These are phyloP conservation scores for Apophysomyces variabilis DNA, from an alignment of 371 early-diverging fungal genomes.

Conservation along the genomic window DNA sequence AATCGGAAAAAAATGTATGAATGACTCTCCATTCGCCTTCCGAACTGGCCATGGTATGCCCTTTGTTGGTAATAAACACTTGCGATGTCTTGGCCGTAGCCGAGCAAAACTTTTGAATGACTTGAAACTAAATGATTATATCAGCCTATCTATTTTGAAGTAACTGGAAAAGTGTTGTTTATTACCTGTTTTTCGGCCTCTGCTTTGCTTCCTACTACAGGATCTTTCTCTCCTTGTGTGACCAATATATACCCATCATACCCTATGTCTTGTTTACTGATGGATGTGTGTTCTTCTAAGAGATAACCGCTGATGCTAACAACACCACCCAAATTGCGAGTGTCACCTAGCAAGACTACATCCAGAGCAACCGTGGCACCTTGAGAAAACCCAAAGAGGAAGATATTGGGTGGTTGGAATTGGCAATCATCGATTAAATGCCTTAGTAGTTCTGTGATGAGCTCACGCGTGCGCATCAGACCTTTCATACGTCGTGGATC, in stretches of 20 bases:
- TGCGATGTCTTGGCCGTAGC: constrained; percentile 39
- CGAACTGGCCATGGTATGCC: constrained; percentile 54
- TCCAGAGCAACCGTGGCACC: constrained; percentile 74
- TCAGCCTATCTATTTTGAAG: no score
- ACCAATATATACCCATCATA: constrained; percentile 55
- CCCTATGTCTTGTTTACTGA: constrained; percentile 29
- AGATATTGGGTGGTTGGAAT: constrained; percentile 53
- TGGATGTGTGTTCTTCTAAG: constrained; percentile 48
- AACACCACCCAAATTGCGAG: constrained; percentile 50
- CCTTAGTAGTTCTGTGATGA: constrained; percentile 39
- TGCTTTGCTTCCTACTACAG: constrained; percentile 33
- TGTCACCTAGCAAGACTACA: constrained; percentile 55
- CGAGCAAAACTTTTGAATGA: constrained; percentile 36
- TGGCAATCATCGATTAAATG: constrained; percentile 52
- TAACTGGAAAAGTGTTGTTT: no score
- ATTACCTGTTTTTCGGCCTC: constrained; percentile 52
- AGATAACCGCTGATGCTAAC: constrained; percentile 63
- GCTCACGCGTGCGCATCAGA: constrained; percentile 36
- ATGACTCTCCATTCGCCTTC: constrained; percentile 60
- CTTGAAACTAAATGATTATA: constrained; percentile 30
- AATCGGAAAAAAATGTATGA: constrained; percentile 58
- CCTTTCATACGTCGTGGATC: constrained; percentile 53
- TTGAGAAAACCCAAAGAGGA: constrained; percentile 78
- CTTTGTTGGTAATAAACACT: constrained; percentile 48
- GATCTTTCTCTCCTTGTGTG: constrained; percentile 61